phyloP scores from a whole-genome alignment of 2,329 filamentous ascomycete species.

The Grosmannia penicillata region DNA sequence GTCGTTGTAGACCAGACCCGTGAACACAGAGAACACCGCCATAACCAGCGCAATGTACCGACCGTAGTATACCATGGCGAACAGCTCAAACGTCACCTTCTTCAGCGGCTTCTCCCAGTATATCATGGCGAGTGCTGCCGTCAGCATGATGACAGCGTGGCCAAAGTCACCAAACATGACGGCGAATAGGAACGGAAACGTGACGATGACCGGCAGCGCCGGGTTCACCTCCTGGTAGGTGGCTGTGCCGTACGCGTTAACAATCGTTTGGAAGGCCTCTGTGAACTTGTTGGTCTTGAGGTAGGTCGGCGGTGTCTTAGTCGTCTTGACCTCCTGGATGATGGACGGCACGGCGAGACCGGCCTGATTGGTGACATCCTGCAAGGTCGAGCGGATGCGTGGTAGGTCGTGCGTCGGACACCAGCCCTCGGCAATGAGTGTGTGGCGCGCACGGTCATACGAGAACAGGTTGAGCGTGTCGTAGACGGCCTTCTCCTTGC shows the following conservation, averaged over 20 bases:
- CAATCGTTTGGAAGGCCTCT: conserved; percentile 95
- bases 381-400: conserved; percentile 80
- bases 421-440: conserved; percentile 95
- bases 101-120: conserved; percentile 88
- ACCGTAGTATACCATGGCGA: conserved; percentile 97
- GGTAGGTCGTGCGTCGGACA: conserved; percentile 83
- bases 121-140: conserved; percentile 80
- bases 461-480: conserved; percentile 92
- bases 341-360: conserved; percentile 96
- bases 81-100: conserved; percentile 86
- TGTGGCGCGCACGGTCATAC: conserved; percentile 89
- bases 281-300: conserved; percentile 98
- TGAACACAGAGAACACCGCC: conserved; percentile 94
- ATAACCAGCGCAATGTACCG: conserved; percentile 98
- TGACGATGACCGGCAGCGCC: conserved; percentile 85
- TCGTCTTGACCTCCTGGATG: conserved; percentile 93
- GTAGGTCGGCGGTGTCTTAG: conserved; percentile 94
- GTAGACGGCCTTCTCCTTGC: conserved; percentile 97
- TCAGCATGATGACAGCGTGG: conserved; percentile 79
- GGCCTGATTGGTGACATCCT: conserved; percentile 91
- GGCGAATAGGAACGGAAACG: conserved; percentile 97
- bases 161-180: conserved; percentile 99
- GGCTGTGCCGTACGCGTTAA: conserved; percentile 93
- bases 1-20: conserved; percentile 95
- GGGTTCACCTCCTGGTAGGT: conserved; percentile 98